Base-by-base conservation (phyloP, 1,139 yeast species). In the Wickerhamomyces sp. region DNA sequence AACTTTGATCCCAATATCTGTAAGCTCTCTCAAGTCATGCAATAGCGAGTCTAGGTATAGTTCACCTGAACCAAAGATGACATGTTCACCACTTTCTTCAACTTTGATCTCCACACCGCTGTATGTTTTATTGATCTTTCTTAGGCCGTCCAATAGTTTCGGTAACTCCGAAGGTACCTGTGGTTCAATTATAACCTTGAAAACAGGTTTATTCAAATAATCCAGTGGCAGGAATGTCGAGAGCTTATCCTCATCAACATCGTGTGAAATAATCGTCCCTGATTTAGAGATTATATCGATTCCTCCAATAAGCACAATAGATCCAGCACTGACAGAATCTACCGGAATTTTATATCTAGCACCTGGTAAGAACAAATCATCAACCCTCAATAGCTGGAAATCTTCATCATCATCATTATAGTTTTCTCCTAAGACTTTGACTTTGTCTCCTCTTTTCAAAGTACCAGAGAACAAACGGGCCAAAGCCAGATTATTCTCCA, bases 81-180 rank as follows among this genome's bases (percentile, higher is more conserved):
- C 79, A 58, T 84, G 88, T 53, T 90, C 97, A 2, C 97, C 97
- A 41, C 90, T 83, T 49, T 86, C 95, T 58, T 88, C 96, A 1
- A 85, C 90, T 46, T 74, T 78, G 7, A 87, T 67, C 22, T 72
- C 70, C 28, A 81, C 69, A 7, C 90, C 79, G 13, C 85, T 72
- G 54, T 86, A 90, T 1, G 82, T 66, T 47, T 75, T 78, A 47
- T 74, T 74, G 20, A 84, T 66, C 42, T 70, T 75, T 44, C 84
- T 68, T 37, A 92, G 64, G 0, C 90, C 89, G 16, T 76, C 81
- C 14, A 83, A 65, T 55, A 90, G 67, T 45, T 74, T 74, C 0
- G 95, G 94, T 19, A 86, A 64, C 41, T 90, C 95, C 0, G 87
- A 73, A 0, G 96, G 96, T 27, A 74, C 70, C 17, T 74, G 70